Evolutionary conservation across 768 basidiomycete genomes (phyloP), one percentile per base, ranked within the genome.

Genomic region (Hortiboletus flavorubellus): DNA sequence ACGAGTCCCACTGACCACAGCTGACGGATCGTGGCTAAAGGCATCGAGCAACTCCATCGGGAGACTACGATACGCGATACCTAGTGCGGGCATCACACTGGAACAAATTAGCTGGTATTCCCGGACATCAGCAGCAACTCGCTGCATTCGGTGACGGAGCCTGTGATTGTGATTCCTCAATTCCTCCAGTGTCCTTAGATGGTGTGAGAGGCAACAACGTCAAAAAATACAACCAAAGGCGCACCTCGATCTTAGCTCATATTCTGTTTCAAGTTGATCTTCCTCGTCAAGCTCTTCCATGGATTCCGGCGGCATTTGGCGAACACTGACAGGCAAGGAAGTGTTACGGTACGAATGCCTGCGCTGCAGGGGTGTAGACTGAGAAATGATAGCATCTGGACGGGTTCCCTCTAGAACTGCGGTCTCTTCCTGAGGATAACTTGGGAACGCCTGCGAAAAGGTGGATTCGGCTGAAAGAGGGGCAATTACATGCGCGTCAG

Each of bases 11-110:
- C 86, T 79, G 3, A 83, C 87, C 18, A 90, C 83, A n/a, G 85
- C 83, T 3, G 87, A 82, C 46, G 89, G 89, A 65, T 92, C 89
- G 55, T 88, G 87, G 37, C 78, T 81, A 62, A 90, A 83, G 3
- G 88, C 85, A 46, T 91, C 89, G 37, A 89, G 69, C 8, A 91
- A 75, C 21, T 89, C 86, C 59, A 75, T 74, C 8, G 89, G 84
- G 39, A 91, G 73, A 38, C 73, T 72, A 15, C 64, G 72, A 59
- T 82, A 75, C 8, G 75, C 67, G 30, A 80, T 67, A 15, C 78
- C 82, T 23, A 85, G 73, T 4, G 76, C 67, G 23, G 73, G 73
- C 55, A 78, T 74, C 39, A 86, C 71, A 33, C 74, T 73, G n/a
- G 76, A 70, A 60, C 84, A 86, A 11, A 84, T 70, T 9, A 74